Conservation (phyloP, 805 yeast species). For the Priceomyces castillae region DNA sequence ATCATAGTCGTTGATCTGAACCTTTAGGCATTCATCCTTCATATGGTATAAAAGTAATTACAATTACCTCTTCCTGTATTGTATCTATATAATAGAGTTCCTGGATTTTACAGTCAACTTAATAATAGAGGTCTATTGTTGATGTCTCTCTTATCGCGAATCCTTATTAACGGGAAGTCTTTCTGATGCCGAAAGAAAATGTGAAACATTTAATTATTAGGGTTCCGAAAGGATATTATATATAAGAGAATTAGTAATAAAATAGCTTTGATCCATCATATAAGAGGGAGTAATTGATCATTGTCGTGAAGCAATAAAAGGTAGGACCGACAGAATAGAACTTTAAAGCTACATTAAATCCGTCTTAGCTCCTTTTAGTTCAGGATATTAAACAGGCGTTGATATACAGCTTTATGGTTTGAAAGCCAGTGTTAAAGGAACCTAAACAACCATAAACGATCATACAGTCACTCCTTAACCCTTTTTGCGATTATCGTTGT, state of each 20-base stretch:
- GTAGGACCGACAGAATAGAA: background rate
- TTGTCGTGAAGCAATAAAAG: background rate
- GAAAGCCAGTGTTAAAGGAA: background rate
- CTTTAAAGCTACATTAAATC: background rate
- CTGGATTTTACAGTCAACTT: background rate
- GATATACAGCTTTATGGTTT: background rate
- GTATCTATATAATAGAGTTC: background rate
- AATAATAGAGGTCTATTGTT: background rate
- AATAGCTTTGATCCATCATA: background rate
- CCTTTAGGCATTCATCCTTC: conserved; percentile 17
- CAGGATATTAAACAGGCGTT: background rate
- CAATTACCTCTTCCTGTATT: background rate
- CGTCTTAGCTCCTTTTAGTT: background rate
- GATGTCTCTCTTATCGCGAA: conserved; percentile 4
- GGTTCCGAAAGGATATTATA: background rate
- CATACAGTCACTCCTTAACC: conserved; percentile 4
- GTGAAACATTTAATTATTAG: background rate
- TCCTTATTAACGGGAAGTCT: background rate
- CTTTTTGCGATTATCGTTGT: background rate
- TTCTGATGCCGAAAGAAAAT: background rate
- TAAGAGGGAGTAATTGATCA: background rate
- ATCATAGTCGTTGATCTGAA: conserved; percentile 66
- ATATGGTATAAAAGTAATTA: conserved; percentile 5
- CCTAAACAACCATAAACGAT: conserved; percentile 13
- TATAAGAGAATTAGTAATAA: background rate